Percentiles rank a stretch among this genome's conserved stretches.
Conservation (phyloP, 1,139 yeast genomes). For the Hyphopichia burtonii region DNA sequence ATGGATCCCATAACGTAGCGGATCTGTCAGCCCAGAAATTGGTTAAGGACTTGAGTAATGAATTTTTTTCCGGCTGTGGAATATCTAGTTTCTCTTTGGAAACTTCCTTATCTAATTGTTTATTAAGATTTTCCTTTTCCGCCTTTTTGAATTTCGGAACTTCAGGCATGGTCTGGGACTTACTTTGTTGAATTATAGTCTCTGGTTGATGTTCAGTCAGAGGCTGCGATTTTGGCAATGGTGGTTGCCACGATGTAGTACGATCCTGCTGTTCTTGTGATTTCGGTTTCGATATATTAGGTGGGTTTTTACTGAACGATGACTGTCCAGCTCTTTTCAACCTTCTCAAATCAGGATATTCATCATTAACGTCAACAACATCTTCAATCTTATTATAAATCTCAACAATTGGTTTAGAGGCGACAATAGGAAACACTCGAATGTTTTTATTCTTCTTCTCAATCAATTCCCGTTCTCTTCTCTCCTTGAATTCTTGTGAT, state of each 20-base stretch:
- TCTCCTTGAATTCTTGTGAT: constrained; percentile 82
- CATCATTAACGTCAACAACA: constrained; percentile 54
- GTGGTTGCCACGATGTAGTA: background rate
- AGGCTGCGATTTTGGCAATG: background rate
- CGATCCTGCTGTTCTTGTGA: background rate
- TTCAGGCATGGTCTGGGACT: background rate
- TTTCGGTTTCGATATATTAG: background rate
- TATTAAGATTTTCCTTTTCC: constrained; percentile 1
- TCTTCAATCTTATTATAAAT: constrained; percentile 87
- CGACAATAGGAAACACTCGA: constrained; percentile 72
- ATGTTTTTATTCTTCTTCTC: constrained; percentile 53
- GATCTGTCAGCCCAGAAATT: constrained; percentile 98
- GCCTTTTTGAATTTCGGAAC: background rate
- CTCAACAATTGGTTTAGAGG: constrained; percentile 86
- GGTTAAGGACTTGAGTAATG: constrained; percentile 79
- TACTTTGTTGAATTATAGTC: background rate
- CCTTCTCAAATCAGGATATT: background rate
- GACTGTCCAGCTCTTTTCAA: background rate
- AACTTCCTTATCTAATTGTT: constrained; percentile 4
- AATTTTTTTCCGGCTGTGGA: constrained; percentile 62
- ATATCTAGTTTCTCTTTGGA: constrained; percentile 16
- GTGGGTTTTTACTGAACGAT: background rate
- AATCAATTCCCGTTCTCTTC: constrained; percentile 72
- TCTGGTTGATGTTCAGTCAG: background rate
- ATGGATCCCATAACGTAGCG: constrained; percentile 92